Evolutionary conservation across 805 yeast species (phyloP).

Genomic region (Kazachstania taianensis): DNA sequence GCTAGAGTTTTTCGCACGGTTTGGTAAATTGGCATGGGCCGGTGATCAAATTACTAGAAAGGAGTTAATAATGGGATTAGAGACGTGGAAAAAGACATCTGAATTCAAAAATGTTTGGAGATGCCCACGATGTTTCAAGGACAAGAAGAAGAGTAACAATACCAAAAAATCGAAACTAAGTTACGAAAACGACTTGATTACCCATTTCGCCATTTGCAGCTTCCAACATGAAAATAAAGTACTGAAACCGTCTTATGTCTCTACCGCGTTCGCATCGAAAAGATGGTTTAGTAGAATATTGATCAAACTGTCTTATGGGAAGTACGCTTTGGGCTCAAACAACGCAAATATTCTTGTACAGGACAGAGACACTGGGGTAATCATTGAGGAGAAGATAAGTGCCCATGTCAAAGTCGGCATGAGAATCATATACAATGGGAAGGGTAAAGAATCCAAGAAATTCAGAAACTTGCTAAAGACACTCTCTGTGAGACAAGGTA

Average conservation of each 20-base stretch:
- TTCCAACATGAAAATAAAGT: slow-evolving; percentile 57
- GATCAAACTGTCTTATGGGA: slow-evolving; percentile 81
- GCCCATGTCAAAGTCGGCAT: slow-evolving; percentile 83
- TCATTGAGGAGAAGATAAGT: slow-evolving; percentile 90
- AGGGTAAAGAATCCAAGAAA: slow-evolving; percentile 46
- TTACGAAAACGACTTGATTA: slow-evolving; percentile 52
- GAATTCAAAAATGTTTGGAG: slow-evolving; percentile 42
- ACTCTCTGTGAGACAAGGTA: slow-evolving; percentile 72
- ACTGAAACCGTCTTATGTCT: slow-evolving; percentile 58
- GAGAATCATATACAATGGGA: slow-evolving; percentile 68
- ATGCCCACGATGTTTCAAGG: slow-evolving; percentile 74
- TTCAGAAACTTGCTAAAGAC: slow-evolving; percentile 52
- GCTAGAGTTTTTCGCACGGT: slow-evolving; percentile 39
- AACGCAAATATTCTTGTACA: slow-evolving; percentile 93
- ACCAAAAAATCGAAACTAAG: slow-evolving; percentile 27
- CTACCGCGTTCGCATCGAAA: slow-evolving; percentile 72
- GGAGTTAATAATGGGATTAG: slow-evolving; percentile 40
- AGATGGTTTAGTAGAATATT: slow-evolving; percentile 82
- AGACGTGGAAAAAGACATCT: slow-evolving; percentile 28
- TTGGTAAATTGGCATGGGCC: slow-evolving; percentile 40
- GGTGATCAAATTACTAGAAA: slow-evolving; percentile 39
- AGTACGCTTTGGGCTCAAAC: slow-evolving; percentile 73
- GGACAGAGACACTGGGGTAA: slow-evolving; percentile 78
- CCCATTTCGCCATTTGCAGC: slow-evolving; percentile 82
- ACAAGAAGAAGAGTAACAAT: slow-evolving; percentile 39